A percentile compares a stretch with the other conserved stretches of the same genome.
Conservation (phyloP, 805 yeast species). For the Zygoascus ofunaensis region DNA sequence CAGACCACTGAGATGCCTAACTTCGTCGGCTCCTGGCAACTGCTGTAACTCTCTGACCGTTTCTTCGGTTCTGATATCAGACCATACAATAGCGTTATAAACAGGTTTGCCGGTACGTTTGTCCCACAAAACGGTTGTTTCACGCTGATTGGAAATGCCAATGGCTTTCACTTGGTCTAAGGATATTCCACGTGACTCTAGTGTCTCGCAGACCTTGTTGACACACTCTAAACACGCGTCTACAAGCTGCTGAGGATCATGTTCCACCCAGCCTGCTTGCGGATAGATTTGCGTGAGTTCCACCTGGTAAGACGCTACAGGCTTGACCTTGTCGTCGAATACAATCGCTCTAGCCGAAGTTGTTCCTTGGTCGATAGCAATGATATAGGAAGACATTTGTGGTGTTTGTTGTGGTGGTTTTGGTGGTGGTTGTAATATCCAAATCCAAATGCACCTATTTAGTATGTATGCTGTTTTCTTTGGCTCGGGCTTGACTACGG, state of each 20-base stretch:
- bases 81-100: slow-evolving; percentile 90
- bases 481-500: too few relatives aligned
- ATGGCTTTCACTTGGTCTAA: slow-evolving; percentile 51
- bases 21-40: slow-evolving; percentile 45
- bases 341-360: slow-evolving; percentile 85
- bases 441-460: too few relatives aligned
- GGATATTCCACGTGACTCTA: slow-evolving; percentile 24
- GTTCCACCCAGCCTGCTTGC: slow-evolving; percentile 70
- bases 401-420: too few relatives aligned
- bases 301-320: slow-evolving; percentile 80
- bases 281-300: slow-evolving; percentile 53
- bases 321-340: slow-evolving; percentile 63
- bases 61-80: slow-evolving; percentile 77
- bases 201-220: slow-evolving; percentile 26
- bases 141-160: slow-evolving; percentile 95
- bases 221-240: slow-evolving; percentile 76
- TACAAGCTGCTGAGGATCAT: slow-evolving; percentile 75
- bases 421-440: too few relatives aligned
- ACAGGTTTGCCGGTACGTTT: slow-evolving; percentile 73
- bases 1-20: slow-evolving; percentile 66
- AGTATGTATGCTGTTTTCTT: too few relatives aligned
- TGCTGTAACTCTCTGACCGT: slow-evolving; percentile 56
- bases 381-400: slow-evolving; percentile 39
- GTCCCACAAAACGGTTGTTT: slow-evolving; percentile 82
- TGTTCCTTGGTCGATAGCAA: slow-evolving; percentile 81